These are phyloP conservation scores for Polyporus tsugae DNA, from an alignment of 1,284 basidiomycete species.

Conservation along the genomic window DNA sequence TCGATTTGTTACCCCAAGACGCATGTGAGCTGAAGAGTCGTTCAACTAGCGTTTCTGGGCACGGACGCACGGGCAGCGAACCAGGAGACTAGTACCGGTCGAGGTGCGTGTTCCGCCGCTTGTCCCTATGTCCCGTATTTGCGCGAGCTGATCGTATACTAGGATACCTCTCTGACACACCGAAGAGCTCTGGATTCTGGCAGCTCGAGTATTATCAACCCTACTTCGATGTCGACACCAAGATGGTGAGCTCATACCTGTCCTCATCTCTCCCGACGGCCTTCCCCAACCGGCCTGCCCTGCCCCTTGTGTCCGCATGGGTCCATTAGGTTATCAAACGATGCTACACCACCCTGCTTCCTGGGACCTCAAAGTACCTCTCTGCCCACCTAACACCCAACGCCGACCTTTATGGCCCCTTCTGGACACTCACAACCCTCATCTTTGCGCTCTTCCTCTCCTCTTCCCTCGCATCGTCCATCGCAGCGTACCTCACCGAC, in stretches of 20 bases:
- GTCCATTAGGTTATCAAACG: slow-evolving; percentile 64
- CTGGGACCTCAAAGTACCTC: slow-evolving; percentile 62
- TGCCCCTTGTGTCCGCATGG: neutral
- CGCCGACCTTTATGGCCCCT: slow-evolving; percentile 86
- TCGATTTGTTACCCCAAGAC: neutral
- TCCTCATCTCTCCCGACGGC: neutral
- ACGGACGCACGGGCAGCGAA: slow-evolving; percentile 38
- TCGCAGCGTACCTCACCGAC: slow-evolving; percentile 81
- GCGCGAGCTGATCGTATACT: neutral
- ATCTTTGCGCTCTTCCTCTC: slow-evolving; percentile 92
- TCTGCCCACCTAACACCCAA: slow-evolving; percentile 70
- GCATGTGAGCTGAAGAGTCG: neutral
- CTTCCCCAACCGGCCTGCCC: neutral
- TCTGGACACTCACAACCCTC: slow-evolving; percentile 95
- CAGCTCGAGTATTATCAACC: slow-evolving; percentile 80
- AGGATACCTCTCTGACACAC: slow-evolving; percentile 54
- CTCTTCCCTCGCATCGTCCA: slow-evolving; percentile 87
- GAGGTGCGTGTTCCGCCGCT: slow-evolving; percentile 32
- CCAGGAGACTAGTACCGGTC: slow-evolving; percentile 29
- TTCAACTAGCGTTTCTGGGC: slow-evolving; percentile 38
- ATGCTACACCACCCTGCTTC: slow-evolving; percentile 78
- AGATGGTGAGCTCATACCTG: slow-evolving; percentile 55
- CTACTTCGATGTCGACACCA: slow-evolving; percentile 85
- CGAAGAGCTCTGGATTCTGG: slow-evolving; percentile 66
- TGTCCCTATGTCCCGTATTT: neutral